phyloP scores from a whole-genome alignment of 257 asterid genomes.

The Craterostigma plantagineum region DNA sequence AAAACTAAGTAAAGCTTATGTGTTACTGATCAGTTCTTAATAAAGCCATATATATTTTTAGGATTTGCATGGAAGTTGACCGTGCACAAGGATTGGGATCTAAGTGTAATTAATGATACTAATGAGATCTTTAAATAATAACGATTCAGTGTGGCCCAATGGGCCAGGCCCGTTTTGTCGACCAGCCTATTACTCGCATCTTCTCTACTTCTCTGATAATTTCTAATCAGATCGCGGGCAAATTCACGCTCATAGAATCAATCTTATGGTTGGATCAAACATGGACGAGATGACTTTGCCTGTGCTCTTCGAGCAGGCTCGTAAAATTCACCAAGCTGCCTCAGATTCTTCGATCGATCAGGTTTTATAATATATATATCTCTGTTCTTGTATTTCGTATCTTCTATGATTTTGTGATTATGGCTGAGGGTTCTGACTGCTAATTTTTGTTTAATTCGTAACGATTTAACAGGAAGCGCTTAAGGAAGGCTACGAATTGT shows the following conservation, averaged over 20 bases:
- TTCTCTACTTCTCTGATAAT: too few species aligned
- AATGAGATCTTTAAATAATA: too few species aligned
- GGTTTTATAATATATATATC: slow-evolving; percentile 10
- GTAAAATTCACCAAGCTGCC: slow-evolving; percentile 34
- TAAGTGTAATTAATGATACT: too few species aligned
- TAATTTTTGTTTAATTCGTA: neutral
- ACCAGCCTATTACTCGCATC: too few species aligned
- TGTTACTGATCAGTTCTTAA: too few species aligned
- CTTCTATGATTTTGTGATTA: neutral
- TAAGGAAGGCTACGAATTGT: slow-evolving; percentile 49
- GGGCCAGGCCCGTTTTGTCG: too few species aligned
- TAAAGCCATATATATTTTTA: too few species aligned
- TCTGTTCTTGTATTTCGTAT: neutral
- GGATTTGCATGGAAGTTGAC: too few species aligned
- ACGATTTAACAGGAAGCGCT: slow-evolving; percentile 32
- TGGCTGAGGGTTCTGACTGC: neutral
- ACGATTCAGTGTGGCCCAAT: too few species aligned
- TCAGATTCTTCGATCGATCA: slow-evolving; percentile 39
- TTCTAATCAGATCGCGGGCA: too few species aligned
- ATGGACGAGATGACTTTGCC: slow-evolving; percentile 51
- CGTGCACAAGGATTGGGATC: too few species aligned
- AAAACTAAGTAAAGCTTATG: too few species aligned
- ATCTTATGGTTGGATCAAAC: slow-evolving; percentile 25
- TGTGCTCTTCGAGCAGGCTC: slow-evolving; percentile 32
- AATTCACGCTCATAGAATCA: neutral